Base-by-base conservation (phyloP, 2,329 filamentous ascomycete species). In the Beauveria caledonica region DNA sequence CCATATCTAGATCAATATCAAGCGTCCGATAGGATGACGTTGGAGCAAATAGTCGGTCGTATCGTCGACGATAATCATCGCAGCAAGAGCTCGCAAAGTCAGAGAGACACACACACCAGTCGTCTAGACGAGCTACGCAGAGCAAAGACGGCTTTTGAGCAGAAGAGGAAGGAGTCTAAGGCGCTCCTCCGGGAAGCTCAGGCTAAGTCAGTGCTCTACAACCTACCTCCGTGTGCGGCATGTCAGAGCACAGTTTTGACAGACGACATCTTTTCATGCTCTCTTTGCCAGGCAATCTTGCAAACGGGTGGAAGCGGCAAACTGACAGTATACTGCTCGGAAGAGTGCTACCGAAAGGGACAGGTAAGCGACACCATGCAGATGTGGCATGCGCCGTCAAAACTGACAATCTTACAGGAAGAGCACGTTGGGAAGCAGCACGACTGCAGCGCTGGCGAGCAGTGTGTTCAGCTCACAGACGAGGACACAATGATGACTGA, bases 101-200 rank as follows among this genome's bases (percentile, higher is more conserved):
- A 75, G 46, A 73, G 77, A 13, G 72, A 76, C 46, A 71, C 68
- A 33, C 73, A 76, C 61, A 64, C 65, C 59, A 66, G 65, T 57
- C 74, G 77, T 10, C 68, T 81, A 3, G 76, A 79, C 60, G 78
- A 80, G 65, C 71, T 81, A 4, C 73, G 72, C 19, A 71, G 79
- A 60, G 79, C 79, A 29, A 79, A 76, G 66, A 76, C 73, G 61
- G 78, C 78, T 9, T 77, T 79, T 70, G 78, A 80, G 66, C 78
- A 76, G 65, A 73, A 73, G 66, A 75, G 68, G 67, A 70, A 65
- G 63, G 71, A 70, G 68, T 72, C 66, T 68, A 75, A 73, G 70
- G 68, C 67, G 66, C 73, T 66, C 55, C 68, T 66, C 46, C 69
- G 68, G 44, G 66, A 67, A 60, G 67, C 68, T 58, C 68, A 73